Evolutionary conservation across 1,284 basidiomycete species (phyloP).

Genomic region (Trametes sp.): DNA sequence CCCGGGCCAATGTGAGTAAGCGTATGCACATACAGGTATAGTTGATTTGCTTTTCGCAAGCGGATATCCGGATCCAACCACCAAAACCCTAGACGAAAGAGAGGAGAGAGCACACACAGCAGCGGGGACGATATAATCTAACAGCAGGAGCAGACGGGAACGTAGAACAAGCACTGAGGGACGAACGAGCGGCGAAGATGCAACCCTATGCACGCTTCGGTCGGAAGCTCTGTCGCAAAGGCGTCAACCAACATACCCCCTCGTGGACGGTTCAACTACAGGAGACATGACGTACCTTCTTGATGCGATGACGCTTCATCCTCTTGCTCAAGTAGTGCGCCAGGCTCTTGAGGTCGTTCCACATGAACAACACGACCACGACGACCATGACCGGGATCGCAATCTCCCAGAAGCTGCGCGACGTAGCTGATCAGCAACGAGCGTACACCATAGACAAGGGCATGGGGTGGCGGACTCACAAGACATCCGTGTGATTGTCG

Average conservation of each 20-base stretch:
- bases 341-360: constrained; percentile 56
- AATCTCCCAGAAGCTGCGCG: constrained; percentile 70
- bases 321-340: constrained; percentile 55
- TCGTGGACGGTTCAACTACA: background rate
- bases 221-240: background rate
- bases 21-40: background rate
- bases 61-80: constrained; percentile 2
- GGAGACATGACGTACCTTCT: constrained; percentile 39
- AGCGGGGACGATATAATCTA: background rate
- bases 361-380: constrained; percentile 63
- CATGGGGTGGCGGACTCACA: too few species aligned
- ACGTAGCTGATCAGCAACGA: background rate
- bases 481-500: constrained; percentile 53
- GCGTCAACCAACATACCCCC: background rate
- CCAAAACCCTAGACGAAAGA: constrained; percentile 2
- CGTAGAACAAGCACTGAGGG: too few species aligned
- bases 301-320: constrained; percentile 36
- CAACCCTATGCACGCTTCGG: background rate
- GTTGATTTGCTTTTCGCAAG: background rate
- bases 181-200: too few species aligned
- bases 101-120: constrained; percentile 12
- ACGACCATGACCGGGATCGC: constrained; percentile 66
- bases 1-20: background rate
- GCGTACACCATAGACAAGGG: background rate
- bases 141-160: background rate